Evolutionary conservation across 176 grass and related monocot genomes (phyloP).

Genomic region (maize (Zea mays)): DNA sequence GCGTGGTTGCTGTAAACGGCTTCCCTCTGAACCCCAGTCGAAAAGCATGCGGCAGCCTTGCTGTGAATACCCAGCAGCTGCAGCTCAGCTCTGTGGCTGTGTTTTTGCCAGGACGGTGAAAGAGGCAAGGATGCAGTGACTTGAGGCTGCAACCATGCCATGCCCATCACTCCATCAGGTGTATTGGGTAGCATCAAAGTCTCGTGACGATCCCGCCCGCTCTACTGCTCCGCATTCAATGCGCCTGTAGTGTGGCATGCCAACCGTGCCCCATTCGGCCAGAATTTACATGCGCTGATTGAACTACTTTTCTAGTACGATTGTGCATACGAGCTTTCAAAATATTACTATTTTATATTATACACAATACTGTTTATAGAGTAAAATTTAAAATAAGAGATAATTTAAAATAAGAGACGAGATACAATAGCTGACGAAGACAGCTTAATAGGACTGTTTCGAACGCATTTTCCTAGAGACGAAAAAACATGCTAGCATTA

Average conservation of each 20-base stretch:
- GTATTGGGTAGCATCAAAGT: neutral
- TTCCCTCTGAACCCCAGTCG: neutral
- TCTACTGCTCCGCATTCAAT: slow-evolving; percentile 31
- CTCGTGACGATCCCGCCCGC: slow-evolving; percentile 18
- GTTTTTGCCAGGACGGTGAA: neutral
- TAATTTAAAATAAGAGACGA: no score
- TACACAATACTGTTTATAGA: no score
- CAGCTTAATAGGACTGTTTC: no score
- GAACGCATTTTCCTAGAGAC: no score
- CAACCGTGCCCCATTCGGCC: neutral
- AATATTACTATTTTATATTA: no score
- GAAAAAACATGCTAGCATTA: no score
- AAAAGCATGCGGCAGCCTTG: neutral
- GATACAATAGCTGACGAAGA: no score
- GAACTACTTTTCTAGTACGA: neutral
- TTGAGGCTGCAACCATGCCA: slow-evolving; percentile 12
- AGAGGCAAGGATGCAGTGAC: slow-evolving; percentile 24
- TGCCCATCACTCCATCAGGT: slow-evolving; percentile 1
- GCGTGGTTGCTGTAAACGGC: slow-evolving; percentile 7
- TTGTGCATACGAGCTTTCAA: no score
- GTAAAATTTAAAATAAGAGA: no score
- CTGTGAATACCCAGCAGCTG: neutral
- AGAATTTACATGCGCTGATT: neutral
- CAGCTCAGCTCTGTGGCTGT: neutral
- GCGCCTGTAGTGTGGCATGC: neutral